Conservation (phyloP, 129 eudicot species). For the Erigeron canadensis region DNA sequence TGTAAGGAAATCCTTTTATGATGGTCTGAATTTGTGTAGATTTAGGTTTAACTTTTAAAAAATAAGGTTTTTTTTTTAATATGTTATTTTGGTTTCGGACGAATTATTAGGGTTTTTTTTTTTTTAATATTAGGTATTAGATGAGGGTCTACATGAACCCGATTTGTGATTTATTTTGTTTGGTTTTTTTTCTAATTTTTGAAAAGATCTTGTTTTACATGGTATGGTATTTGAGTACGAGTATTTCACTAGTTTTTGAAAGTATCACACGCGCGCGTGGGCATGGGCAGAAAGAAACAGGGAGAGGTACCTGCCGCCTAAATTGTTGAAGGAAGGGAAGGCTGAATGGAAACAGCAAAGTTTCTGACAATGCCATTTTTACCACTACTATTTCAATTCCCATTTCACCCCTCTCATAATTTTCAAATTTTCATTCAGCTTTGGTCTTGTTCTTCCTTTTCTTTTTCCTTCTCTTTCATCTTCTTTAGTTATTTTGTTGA, state of each 20-base stretch:
- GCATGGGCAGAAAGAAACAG: neutral
- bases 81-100: no score
- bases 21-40: no score
- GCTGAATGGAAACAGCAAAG: slow-evolving; percentile 26
- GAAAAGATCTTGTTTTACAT: neutral
- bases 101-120: no score
- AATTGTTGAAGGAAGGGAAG: slow-evolving; percentile 10
- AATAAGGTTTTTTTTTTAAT: no score
- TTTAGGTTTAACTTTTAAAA: no score
- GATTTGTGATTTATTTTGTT: no score
- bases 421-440: neutral
- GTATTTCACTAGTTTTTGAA: neutral
- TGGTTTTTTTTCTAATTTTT: neutral
- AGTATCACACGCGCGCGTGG: slow-evolving; percentile 20
- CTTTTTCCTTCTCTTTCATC: neutral
- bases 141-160: no score
- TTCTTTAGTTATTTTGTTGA: neutral
- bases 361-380: slow-evolving; percentile 26
- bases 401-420: neutral
- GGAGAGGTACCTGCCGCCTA: no score
- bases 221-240: neutral
- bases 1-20: no score
- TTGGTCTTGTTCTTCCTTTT: slow-evolving; percentile 2
- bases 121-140: no score
- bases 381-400: slow-evolving; percentile 10